Evolutionary conservation across 176 grass and related monocot genomes (phyloP).

Genomic region (Hsuehochloa calcarea): DNA sequence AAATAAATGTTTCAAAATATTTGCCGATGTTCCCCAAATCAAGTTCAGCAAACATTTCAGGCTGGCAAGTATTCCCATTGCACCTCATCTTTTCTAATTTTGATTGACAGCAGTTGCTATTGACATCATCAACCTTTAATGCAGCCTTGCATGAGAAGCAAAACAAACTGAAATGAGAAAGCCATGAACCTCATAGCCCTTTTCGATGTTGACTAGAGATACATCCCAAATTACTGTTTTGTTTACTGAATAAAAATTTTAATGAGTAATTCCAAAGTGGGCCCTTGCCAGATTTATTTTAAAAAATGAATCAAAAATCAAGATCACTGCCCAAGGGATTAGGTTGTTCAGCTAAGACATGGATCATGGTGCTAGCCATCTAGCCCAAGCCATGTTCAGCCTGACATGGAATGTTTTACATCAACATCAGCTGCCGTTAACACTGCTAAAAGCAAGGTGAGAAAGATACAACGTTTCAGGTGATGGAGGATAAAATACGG

Average conservation of each 20-base stretch:
- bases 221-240: neutral
- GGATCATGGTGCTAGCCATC: neutral
- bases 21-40: neutral
- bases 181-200: neutral
- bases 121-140: neutral
- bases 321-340: neutral
- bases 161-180: conserved; percentile 5
- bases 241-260: neutral
- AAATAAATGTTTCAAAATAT: conserved; percentile 35
- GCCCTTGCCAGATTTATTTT: neutral
- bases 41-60: conserved; percentile 24
- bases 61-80: conserved; percentile 5
- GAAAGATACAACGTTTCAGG: neutral
- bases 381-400: neutral
- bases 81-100: neutral
- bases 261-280: neutral
- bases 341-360: neutral
- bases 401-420: neutral
- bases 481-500: neutral
- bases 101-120: neutral
- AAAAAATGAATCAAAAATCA: neutral
- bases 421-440: neutral
- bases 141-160: conserved; percentile 13
- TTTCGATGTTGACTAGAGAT: neutral
- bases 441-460: neutral